Base-by-base conservation (phyloP, 495 filamentous ascomycete genomes). In the Penicillium cinerascens region DNA sequence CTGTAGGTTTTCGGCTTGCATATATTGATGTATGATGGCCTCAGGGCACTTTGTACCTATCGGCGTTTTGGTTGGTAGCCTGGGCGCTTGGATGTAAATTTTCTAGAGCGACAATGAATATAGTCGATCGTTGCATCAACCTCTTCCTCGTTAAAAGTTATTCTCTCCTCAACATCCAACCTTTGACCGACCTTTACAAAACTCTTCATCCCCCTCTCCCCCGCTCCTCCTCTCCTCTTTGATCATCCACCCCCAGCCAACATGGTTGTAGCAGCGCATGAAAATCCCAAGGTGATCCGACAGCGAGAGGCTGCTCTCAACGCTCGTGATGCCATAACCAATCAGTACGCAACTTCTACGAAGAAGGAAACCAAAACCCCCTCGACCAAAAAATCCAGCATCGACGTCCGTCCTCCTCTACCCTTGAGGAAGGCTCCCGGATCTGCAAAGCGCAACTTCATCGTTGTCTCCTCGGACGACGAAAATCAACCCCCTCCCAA, bases 1-100 rank as follows among this genome's bases (percentile, higher is more conserved):
- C 36, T 65, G 43, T 64, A 54, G 29, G n/a, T 15, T 45, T 20
- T n/a, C 17, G 6, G 27, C 16, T 13, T 47, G 44, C 35, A 5
- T 23, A 43, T 22, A 9, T 39, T 20, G 37, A 20, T 9, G 4
- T 6, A 9, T 38, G 36, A 38, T 39, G 16, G 37, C n/a, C 18
- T 39, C 13, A 1, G 37, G 37, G 18, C 18, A 39, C 16, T 20
- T 39, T 39, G 16, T 20, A 20, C 1, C 8, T 20, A 39, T 17
- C n/a, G 37, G 37, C 15, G 37, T 17, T 17, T 16, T 16, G 37
- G n/a, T 39, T 17, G 37, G 6, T 39, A 33, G 29, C 29, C 22
- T 0, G 3, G 29, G 29, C 29, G 29, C 13, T 33, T 11, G 29
- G 29, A 33, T 33, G 29, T 33, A 33, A 8, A 13, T 33, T 13